Percentiles rank a stretch among this genome's conserved stretches.
Evolutionary conservation across 2,329 filamentous ascomycete species (phyloP).

Genomic region (Apiospora marii): DNA sequence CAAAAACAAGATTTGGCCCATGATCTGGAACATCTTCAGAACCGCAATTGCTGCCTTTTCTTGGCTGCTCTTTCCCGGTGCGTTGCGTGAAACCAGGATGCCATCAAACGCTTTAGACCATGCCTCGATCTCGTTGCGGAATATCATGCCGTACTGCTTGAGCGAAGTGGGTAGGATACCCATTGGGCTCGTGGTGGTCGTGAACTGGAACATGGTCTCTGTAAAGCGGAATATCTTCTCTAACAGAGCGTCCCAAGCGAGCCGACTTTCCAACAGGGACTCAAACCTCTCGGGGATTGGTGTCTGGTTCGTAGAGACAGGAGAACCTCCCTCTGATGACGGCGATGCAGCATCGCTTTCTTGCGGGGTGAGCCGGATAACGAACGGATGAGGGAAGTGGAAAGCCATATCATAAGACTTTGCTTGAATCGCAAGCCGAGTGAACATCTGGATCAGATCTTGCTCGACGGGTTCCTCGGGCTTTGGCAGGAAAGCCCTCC

Average conservation of each 20-base stretch:
- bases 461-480: conserved; percentile 61
- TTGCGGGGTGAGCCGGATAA: conserved; percentile 59
- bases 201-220: conserved; percentile 59
- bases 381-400: conserved; percentile 69
- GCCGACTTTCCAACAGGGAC: conserved; percentile 61
- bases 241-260: conserved; percentile 63
- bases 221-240: conserved; percentile 66
- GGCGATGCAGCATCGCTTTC: conserved; percentile 49
- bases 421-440: conserved; percentile 68
- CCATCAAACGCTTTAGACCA: conserved; percentile 66
- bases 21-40: conserved; percentile 69
- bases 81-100: conserved; percentile 58
- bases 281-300: conserved; percentile 56
- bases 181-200: conserved; percentile 58
- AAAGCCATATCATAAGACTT: conserved; percentile 75
- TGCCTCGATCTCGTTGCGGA: conserved; percentile 58
- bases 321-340: conserved; percentile 52
- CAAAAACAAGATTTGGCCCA: conserved; percentile 62
- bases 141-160: conserved; percentile 55
- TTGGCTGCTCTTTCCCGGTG: conserved; percentile 58
- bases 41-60: conserved; percentile 68
- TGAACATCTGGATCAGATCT: conserved; percentile 70
- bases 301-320: conserved; percentile 47
- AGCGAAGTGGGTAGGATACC: conserved; percentile 59
- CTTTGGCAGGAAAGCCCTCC: conserved; percentile 46